Evolutionary conservation across 495 filamentous ascomycete genomes (phyloP).

Genomic region (Aspergillus olivimuriae): DNA sequence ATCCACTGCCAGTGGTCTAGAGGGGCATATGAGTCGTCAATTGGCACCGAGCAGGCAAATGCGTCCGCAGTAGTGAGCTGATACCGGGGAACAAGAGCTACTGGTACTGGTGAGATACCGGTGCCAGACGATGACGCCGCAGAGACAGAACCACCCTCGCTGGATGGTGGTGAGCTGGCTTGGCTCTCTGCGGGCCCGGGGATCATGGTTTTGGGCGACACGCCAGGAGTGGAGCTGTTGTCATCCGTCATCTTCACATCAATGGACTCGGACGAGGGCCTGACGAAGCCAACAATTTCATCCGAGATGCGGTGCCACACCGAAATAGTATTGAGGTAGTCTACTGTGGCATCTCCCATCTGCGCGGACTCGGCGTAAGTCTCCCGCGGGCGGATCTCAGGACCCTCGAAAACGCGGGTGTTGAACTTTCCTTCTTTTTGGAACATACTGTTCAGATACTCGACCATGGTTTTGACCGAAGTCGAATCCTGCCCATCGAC

Average conservation of each 20-base stretch:
- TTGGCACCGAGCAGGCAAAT: constrained; percentile 64
- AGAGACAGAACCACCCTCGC: constrained; percentile 24
- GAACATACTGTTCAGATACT: constrained; percentile 57
- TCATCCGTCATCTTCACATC: constrained; percentile 16
- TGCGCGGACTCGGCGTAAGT: constrained; percentile 25
- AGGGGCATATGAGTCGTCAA: constrained; percentile 69
- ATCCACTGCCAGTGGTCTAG: constrained; percentile 98
- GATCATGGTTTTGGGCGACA: constrained; percentile 30
- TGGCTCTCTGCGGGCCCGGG: constrained; percentile 27
- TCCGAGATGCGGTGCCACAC: constrained; percentile 65
- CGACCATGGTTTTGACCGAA: constrained; percentile 48
- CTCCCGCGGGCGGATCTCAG: constrained; percentile 33
- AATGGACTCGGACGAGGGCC: constrained; percentile 14
- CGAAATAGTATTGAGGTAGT: constrained; percentile 63
- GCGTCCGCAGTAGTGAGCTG: constrained; percentile 69
- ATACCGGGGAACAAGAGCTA: constrained; percentile 72
- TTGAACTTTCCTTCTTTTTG: constrained; percentile 50
- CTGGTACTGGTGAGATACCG: constrained; percentile 35
- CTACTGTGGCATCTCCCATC: constrained; percentile 44
- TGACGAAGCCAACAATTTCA: constrained; percentile 61
- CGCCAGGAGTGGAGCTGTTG: constrained; percentile 12
- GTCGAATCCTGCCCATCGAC: constrained; percentile 65
- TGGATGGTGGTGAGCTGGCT: constrained; percentile 26
- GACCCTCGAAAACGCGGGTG: constrained; percentile 45
- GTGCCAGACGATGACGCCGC: constrained; percentile 18